Conservation (phyloP, 495 filamentous ascomycete genomes). For the Hypoxylon cercidicola region DNA sequence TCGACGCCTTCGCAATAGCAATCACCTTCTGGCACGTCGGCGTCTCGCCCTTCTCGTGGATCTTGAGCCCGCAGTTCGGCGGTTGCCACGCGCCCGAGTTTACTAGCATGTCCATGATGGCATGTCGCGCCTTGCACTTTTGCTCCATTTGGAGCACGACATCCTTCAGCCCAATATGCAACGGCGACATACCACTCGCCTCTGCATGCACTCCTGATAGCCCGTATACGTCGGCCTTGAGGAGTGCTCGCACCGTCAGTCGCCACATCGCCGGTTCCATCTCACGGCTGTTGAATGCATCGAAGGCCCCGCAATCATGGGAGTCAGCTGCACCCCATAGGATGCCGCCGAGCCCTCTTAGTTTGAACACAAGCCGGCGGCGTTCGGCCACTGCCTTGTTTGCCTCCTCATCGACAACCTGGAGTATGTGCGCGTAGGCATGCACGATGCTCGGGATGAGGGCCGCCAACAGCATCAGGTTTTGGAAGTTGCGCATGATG, state of each 20-base stretch:
- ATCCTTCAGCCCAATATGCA: slow-evolving; percentile 60
- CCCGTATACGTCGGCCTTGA: slow-evolving; percentile 65
- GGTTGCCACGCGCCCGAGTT: slow-evolving; percentile 38
- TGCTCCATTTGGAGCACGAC: slow-evolving; percentile 62
- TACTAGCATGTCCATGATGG: slow-evolving; percentile 50
- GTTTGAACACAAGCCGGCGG: slow-evolving; percentile 54
- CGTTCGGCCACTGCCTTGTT: slow-evolving; percentile 49
- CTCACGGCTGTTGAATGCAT: slow-evolving; percentile 39
- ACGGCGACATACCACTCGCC: neutral
- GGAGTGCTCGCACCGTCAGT: slow-evolving; percentile 58
- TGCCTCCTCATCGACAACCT: slow-evolving; percentile 57
- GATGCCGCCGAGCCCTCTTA: slow-evolving; percentile 58
- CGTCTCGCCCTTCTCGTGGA: slow-evolving; percentile 36
- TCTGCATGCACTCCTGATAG: slow-evolving; percentile 39
- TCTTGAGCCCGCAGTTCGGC: slow-evolving; percentile 20
- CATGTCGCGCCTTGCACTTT: slow-evolving; percentile 53
- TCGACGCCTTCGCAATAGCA: slow-evolving; percentile 58
- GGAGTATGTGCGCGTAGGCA: slow-evolving; percentile 62
- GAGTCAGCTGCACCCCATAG: slow-evolving; percentile 54
- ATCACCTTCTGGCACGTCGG: slow-evolving; percentile 60
- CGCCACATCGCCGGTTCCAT: slow-evolving; percentile 63
- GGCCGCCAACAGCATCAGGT: slow-evolving; percentile 73
- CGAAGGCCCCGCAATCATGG: slow-evolving; percentile 36
- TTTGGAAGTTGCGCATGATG: slow-evolving; percentile 61
- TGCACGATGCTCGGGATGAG: slow-evolving; percentile 71